These are phyloP conservation scores for Hygrophorus russula DNA, from an alignment of 768 basidiomycete genomes.

Conservation along the genomic window DNA sequence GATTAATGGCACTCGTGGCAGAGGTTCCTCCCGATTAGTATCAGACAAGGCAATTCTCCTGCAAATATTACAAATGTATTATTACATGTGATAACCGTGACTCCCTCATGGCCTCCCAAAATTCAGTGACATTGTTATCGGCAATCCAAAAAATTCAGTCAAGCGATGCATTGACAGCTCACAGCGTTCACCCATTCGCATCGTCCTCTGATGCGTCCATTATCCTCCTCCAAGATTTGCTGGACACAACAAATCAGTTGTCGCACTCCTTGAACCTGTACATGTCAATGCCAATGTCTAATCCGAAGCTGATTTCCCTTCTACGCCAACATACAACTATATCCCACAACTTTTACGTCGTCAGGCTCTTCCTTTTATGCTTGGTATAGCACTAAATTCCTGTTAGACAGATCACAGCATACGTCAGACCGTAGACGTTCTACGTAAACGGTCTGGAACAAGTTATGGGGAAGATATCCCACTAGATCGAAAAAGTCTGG, in stretches of 20 bases:
- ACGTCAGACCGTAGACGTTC: conserved; percentile 33
- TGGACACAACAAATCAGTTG: conserved; percentile 40
- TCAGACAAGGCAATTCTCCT: too few species aligned
- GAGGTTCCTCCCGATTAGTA: too few species aligned
- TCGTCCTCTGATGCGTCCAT: conserved; percentile 29
- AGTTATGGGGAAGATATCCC: conserved; percentile 59
- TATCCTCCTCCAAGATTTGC: conserved; percentile 36
- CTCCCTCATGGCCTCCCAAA: too few species aligned
- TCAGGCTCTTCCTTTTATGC: conserved; percentile 21
- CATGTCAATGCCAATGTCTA: conserved; percentile 37
- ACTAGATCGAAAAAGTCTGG: conserved; percentile 28
- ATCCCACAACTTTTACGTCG: conserved; percentile 39
- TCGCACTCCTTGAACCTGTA: conserved; percentile 43
- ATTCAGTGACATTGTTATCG: too few species aligned
- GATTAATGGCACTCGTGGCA: too few species aligned
- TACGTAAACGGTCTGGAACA: conserved; percentile 34
- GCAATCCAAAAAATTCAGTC: conserved; percentile 29
- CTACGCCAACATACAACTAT: conserved; percentile 53
- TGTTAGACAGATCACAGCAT: conserved; percentile 43
- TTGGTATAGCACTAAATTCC: conserved; percentile 6
- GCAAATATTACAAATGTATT: too few species aligned
- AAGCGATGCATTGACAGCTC: conserved; percentile 22
- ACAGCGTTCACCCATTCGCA: conserved; percentile 34
- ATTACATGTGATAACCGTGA: too few species aligned
- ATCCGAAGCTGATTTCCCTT: conserved; percentile 57